Conservation (phyloP, 768 basidiomycete genomes). For the Phlegmacium glaucopus region DNA sequence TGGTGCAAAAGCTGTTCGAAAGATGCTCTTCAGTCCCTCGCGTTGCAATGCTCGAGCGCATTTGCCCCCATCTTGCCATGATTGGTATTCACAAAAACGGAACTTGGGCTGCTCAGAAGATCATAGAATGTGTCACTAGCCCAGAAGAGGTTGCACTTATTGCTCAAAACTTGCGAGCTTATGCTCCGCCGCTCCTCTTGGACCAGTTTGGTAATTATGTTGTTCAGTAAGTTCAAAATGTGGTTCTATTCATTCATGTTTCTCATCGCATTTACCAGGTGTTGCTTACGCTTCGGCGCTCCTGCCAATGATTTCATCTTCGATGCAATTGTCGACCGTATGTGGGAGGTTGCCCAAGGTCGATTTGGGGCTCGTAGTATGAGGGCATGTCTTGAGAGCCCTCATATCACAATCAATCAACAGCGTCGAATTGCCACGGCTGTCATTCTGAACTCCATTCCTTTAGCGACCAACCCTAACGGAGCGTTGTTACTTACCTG, state of each 20-base stretch:
- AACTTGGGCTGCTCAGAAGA: conserved; percentile 99
- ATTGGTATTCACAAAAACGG: conserved; percentile 99
- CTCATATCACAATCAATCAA: conserved; percentile 82
- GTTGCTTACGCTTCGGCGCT: conserved; percentile 86
- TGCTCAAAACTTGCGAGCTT: conserved; percentile 83
- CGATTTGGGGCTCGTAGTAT: conserved; percentile 97
- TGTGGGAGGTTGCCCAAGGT: conserved; percentile 98
- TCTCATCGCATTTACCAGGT: conserved; percentile 38
- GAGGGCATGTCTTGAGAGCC: conserved; percentile 93
- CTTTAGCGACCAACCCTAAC: conserved; percentile 96
- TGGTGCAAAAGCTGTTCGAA: conserved; percentile 97
- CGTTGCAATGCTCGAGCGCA: conserved; percentile 89
- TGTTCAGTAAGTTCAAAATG: conserved; percentile 61
- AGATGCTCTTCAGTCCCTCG: conserved; percentile 75
- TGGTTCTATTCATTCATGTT: neutral
- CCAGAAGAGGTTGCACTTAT: conserved; percentile 86
- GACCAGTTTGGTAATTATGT: conserved; percentile 96
- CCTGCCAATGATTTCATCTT: conserved; percentile 95
- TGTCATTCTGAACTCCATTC: conserved; percentile 95
- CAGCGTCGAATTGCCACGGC: conserved; percentile 94
- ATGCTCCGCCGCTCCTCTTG: conserved; percentile 88
- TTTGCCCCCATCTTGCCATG: conserved; percentile 91
- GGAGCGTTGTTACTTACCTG: conserved; percentile 94
- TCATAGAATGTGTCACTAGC: conserved; percentile 90
- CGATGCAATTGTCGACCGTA: conserved; percentile 95